These are phyloP conservation scores for Amesomyces nigricolor DNA, from an alignment of 2,329 filamentous ascomycete genomes.

Conservation along the genomic window DNA sequence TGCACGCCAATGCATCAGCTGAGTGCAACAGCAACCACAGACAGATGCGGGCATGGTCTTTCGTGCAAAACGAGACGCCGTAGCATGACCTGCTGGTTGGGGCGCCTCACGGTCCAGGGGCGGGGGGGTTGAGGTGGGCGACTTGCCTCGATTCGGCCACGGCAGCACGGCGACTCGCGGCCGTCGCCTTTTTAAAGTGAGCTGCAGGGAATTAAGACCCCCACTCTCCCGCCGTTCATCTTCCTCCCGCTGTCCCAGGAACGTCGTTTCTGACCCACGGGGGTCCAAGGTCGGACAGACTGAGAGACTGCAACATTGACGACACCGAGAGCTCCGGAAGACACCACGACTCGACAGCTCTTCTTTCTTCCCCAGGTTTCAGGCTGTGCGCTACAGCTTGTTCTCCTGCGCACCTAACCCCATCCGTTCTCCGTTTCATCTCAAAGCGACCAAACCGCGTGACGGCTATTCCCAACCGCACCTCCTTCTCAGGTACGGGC, in stretches of 20 bases:
- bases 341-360: constrained; percentile 18
- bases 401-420: no score
- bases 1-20: not conserved
- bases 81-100: not conserved
- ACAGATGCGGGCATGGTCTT: not conserved
- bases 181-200: constrained; percentile 16
- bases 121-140: not conserved
- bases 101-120: not conserved
- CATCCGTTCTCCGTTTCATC: no score
- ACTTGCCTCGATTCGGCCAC: constrained; percentile 17
- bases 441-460: no score
- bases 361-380: no score
- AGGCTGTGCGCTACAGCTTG: no score
- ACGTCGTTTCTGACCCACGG: constrained; percentile 19
- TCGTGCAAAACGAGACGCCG: not conserved
- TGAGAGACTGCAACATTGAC: constrained; percentile 10
- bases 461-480: no score
- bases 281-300: constrained; percentile 23
- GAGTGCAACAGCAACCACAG: not conserved
- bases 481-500: no score
- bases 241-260: constrained; percentile 25
- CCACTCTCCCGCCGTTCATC: constrained; percentile 27
- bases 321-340: constrained; percentile 9
- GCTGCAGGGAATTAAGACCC: constrained; percentile 25
- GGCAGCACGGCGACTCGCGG: constrained; percentile 16